Evolutionary conservation across 495 filamentous ascomycete species (phyloP).

Genomic region (Penicillium turbatum): DNA sequence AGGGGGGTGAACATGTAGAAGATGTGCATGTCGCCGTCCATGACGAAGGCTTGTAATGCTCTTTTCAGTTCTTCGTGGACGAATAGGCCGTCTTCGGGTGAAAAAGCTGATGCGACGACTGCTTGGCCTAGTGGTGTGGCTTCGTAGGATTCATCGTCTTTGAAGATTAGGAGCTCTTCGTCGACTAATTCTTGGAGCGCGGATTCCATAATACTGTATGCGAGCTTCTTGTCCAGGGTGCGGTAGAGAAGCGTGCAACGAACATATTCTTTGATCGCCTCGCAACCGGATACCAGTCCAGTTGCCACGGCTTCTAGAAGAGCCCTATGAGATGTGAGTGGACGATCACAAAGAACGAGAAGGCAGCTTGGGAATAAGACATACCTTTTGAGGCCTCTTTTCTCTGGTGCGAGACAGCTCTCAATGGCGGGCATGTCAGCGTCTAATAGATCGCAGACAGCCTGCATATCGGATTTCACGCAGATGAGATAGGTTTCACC

Average conservation of each 20-base stretch:
- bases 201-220: slow-evolving; percentile 51
- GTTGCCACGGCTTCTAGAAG: slow-evolving; percentile 72
- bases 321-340: slow-evolving; percentile 45
- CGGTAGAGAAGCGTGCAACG: slow-evolving; percentile 63
- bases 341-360: neutral
- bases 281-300: slow-evolving; percentile 61
- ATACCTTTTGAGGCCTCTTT: slow-evolving; percentile 63
- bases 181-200: slow-evolving; percentile 50
- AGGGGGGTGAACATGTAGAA: slow-evolving; percentile 79
- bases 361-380: neutral
- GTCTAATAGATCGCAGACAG: slow-evolving; percentile 64
- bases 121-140: slow-evolving; percentile 67
- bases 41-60: slow-evolving; percentile 69
- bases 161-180: slow-evolving; percentile 29
- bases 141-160: slow-evolving; percentile 50
- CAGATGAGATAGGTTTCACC: slow-evolving; percentile 82
- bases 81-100: slow-evolving; percentile 74
- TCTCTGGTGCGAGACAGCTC: slow-evolving; percentile 67
- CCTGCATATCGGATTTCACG: slow-evolving; percentile 62
- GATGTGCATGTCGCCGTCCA: slow-evolving; percentile 83
- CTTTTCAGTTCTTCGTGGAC: slow-evolving; percentile 63
- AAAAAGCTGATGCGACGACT: slow-evolving; percentile 66
- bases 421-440: slow-evolving; percentile 68
- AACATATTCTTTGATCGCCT: slow-evolving; percentile 68
- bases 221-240: slow-evolving; percentile 51